phyloP scores from a whole-genome alignment of 2,329 filamentous ascomycete genomes.

The Cylindrodendrum hubeiense region DNA sequence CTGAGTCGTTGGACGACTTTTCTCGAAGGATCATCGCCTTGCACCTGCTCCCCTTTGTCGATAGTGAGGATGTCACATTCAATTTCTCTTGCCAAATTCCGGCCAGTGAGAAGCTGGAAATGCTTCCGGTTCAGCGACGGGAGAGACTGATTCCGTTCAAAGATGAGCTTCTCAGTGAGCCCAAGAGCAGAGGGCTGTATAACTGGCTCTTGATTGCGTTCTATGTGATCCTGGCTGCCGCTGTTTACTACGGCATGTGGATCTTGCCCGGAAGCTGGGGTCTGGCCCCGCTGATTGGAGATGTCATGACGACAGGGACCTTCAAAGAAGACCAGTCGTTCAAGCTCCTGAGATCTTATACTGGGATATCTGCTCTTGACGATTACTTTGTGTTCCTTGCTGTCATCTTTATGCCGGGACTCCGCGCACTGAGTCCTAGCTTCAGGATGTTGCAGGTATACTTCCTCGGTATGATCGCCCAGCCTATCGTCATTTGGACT shows the following conservation, averaged over 20 bases:
- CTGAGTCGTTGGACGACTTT: too few relatives aligned
- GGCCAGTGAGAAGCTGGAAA: too few relatives aligned
- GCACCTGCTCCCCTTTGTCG: too few relatives aligned
- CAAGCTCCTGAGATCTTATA: slow-evolving; percentile 13
- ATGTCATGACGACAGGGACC: neutral
- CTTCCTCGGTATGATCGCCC: slow-evolving; percentile 22
- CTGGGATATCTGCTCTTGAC: slow-evolving; percentile 14
- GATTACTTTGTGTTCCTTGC: slow-evolving; percentile 20
- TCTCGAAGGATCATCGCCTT: too few relatives aligned
- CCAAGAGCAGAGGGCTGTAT: neutral
- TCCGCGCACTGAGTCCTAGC: neutral
- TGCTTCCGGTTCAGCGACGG: too few relatives aligned
- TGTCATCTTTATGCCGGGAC: slow-evolving; percentile 12
- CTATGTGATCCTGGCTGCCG: slow-evolving; percentile 10
- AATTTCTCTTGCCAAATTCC: too few relatives aligned
- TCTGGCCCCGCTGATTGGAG: too few relatives aligned
- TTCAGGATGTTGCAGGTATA: slow-evolving; percentile 23
- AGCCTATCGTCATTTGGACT: slow-evolving; percentile 19
- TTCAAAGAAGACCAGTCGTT: slow-evolving; percentile 5
- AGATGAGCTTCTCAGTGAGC: slow-evolving; percentile 17
- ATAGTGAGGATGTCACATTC: too few relatives aligned
- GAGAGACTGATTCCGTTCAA: too few relatives aligned
- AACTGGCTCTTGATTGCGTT: slow-evolving; percentile 22
- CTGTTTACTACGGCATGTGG: slow-evolving; percentile 21
- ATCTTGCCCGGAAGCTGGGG: slow-evolving; percentile 5